Conservation (phyloP, 2,329 filamentous ascomycete genomes). For the Aspergillaceae sp. region DNA sequence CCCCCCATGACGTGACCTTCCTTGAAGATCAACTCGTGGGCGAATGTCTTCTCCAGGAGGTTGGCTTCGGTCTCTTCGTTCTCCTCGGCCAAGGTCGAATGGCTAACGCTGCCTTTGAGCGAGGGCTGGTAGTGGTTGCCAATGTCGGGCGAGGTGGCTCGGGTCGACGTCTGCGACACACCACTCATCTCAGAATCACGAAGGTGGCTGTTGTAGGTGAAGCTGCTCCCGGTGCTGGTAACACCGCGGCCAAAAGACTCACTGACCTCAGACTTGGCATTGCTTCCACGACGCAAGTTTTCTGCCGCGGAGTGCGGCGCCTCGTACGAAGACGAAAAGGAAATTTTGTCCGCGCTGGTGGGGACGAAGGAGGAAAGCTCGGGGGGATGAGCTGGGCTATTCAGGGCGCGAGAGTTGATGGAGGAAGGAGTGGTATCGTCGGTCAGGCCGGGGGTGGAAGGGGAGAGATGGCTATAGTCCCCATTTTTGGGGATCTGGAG, state of each 20-base stretch:
- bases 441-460: conserved; percentile 28
- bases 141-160: conserved; percentile 77
- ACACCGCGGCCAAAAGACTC: conserved; percentile 54
- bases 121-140: conserved; percentile 50
- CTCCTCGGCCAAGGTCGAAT: conserved; percentile 61
- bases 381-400: conserved; percentile 21
- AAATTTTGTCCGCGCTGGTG: conserved; percentile 19
- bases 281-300: conserved; percentile 29
- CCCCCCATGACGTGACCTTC: conserved; percentile 92
- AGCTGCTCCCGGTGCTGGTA: conserved; percentile 68
- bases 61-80: conserved; percentile 70
- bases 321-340: conserved; percentile 22
- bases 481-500: conserved; percentile 34
- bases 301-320: conserved; percentile 10
- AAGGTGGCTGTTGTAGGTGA: conserved; percentile 59
- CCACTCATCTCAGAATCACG: conserved; percentile 74
- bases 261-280: conserved; percentile 22
- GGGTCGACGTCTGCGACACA: conserved; percentile 72
- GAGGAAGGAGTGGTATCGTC: conserved; percentile 33
- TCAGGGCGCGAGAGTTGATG: conserved; percentile 34
- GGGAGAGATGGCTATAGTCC: conserved; percentile 8
- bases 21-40: conserved; percentile 88
- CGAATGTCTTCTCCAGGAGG: conserved; percentile 83
- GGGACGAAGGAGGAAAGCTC: conserved; percentile 21
- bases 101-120: conserved; percentile 60